Evolutionary conservation across 208 protist species (phyloP), one percentile per base, ranked within the genome.

Genomic region (Blechomonas ayalai): DNA sequence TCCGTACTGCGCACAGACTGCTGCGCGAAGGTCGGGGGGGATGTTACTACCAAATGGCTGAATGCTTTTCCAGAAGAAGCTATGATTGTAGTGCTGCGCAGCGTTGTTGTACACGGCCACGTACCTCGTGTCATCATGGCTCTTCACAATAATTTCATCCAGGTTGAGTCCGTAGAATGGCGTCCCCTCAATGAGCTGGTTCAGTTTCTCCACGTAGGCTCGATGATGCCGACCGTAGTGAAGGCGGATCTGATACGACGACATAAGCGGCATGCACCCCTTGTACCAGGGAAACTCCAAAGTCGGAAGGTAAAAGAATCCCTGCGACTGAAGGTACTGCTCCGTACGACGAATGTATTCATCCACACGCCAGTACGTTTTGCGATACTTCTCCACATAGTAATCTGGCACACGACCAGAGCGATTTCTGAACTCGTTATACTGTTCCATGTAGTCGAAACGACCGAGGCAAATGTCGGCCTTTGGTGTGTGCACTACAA

Each of bases 51-150:
- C 91, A 52, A 78, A 84, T 25, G 91, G 91, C 54, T 86, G 68
- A 37, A 97, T 79, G 69, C 72, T 83, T 56, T 94, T 94, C 84
- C 84, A 96, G 62, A 78, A 95, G 59, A 96, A 94, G 61, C 61
- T 70, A 67, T 94, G 81, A 57, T 96, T 94, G 61, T 74, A 96
- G 70, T 92, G 82, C 65, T 97, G 91, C 22, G 89, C 87, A 12
- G 85, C 89, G 64, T 93, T 92, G 64, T 94, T 94, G 61, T 78
- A 95, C 9, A 95, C 65, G 5, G 64, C 82, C 33, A 27, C 54
- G 9, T 82, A 53, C 31, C 41, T 65, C 20, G 47, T 15, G 45
- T 95, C 69, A 18, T 54, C 47, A 32, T 52, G 40, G 44, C 57
- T 83, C 27, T 60, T 67, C 7, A 32, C 16, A 38, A 97, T 92